Evolutionary conservation across 352 stramenopile genomes (phyloP).

Genomic region (Phytophthora pinifolia): DNA sequence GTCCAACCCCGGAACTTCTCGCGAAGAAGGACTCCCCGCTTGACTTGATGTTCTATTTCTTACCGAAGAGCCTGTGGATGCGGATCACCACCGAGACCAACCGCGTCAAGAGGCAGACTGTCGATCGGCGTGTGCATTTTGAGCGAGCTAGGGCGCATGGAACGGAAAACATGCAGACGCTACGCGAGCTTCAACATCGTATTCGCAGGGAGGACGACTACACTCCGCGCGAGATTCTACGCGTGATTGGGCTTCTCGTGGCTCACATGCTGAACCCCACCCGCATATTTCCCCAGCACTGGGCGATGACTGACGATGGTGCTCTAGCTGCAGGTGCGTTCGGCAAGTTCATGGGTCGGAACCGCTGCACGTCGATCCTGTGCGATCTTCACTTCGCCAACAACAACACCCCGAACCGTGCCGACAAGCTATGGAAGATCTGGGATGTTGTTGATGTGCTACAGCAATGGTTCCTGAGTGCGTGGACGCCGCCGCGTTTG

Average conservation of each 20-base stretch:
- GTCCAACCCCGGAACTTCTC: too few species aligned
- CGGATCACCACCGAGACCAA: not conserved
- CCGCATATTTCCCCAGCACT: not conserved
- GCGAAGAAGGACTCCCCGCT: not conserved
- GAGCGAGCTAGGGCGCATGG: not conserved
- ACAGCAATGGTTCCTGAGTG: not conserved
- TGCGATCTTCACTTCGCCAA: not conserved
- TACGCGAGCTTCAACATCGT: too few species aligned
- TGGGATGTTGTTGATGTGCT: not conserved
- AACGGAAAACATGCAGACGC: not conserved
- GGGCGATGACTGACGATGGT: conserved; percentile 3
- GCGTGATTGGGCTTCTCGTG: conserved; percentile 2
- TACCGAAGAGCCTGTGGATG: conserved; percentile 1
- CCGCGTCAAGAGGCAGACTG: not conserved
- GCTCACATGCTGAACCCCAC: not conserved
- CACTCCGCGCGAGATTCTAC: not conserved
- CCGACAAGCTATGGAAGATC: conserved; percentile 1
- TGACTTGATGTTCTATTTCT: not conserved
- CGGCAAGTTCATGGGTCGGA: not conserved
- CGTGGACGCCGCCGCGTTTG: not conserved
- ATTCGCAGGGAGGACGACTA: too few species aligned
- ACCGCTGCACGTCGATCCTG: not conserved
- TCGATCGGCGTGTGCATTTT: not conserved
- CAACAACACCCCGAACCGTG: not conserved
- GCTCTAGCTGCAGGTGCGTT: not conserved